Percentiles rank a stretch among this genome's conserved stretches.
phyloP scores from a whole-genome alignment of 176 grass and related monocot species.

The Triticum urartu region DNA sequence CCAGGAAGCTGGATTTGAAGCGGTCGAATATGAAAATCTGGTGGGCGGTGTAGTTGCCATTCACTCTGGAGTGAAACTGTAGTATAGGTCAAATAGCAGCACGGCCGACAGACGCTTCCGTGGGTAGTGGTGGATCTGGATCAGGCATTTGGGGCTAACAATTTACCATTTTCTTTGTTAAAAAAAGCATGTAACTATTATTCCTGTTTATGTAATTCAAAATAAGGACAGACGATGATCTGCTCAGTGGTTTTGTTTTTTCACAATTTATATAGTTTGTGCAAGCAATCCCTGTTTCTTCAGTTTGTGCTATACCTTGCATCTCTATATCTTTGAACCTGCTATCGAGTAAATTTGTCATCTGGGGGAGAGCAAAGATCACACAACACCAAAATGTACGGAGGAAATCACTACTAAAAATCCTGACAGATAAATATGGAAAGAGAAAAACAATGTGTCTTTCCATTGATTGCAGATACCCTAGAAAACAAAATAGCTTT shows the following conservation, averaged over 20 bases:
- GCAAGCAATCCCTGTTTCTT: background rate
- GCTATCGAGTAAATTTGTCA: background rate
- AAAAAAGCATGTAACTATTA: background rate
- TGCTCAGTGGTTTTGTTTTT: background rate
- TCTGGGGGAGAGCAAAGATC: background rate
- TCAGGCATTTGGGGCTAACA: background rate
- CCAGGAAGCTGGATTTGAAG: conserved; percentile 79
- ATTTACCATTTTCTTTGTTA: background rate
- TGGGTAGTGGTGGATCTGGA: background rate
- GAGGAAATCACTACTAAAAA: background rate
- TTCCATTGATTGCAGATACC: too few relatives aligned
- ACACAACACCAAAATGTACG: background rate
- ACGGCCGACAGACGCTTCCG: background rate
- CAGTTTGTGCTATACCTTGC: background rate
- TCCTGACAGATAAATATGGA: too few relatives aligned
- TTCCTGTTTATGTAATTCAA: background rate
- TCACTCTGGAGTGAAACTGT: conserved; percentile 91
- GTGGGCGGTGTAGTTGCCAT: conserved; percentile 93
- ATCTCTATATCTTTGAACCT: background rate
- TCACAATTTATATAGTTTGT: background rate
- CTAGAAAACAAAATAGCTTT: too few relatives aligned
- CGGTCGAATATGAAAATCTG: conserved; percentile 89
- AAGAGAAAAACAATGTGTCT: too few relatives aligned
- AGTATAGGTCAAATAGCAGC: background rate
- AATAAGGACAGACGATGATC: background rate